Percentiles rank a stretch among this genome's conserved stretches.
Evolutionary conservation across 2,329 filamentous ascomycete species (phyloP).

Genomic region (Blastomyces silverae): DNA sequence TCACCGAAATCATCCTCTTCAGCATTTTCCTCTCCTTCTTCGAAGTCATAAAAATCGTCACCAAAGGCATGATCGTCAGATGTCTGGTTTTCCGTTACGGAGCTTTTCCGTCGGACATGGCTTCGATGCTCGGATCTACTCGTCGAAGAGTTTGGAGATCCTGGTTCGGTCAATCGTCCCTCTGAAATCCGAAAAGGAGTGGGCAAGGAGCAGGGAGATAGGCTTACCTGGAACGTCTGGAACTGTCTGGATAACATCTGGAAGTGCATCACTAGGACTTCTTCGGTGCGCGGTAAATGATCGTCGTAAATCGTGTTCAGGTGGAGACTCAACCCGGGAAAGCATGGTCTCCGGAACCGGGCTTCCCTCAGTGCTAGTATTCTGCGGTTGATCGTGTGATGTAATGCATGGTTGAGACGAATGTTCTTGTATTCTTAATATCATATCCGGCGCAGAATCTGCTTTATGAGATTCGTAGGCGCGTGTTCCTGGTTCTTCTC

Average conservation of each 20-base stretch:
- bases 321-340: constrained; percentile 39
- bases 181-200: constrained; percentile 35
- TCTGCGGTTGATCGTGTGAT: neutral
- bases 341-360: constrained; percentile 41
- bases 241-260: constrained; percentile 39
- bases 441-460: constrained; percentile 54
- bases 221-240: constrained; percentile 52
- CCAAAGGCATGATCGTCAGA: constrained; percentile 50
- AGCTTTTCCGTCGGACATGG: constrained; percentile 35
- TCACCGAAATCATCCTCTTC: constrained; percentile 55
- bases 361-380: constrained; percentile 7
- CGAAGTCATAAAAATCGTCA: constrained; percentile 51
- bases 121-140: constrained; percentile 44
- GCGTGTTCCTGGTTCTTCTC: constrained; percentile 55
- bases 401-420: constrained; percentile 16
- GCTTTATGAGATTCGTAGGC: constrained; percentile 52
- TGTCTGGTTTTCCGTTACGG: constrained; percentile 29
- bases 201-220: constrained; percentile 31
- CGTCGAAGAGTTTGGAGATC: constrained; percentile 48
- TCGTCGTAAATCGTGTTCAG: constrained; percentile 27
- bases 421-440: constrained; percentile 40
- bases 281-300: constrained; percentile 33
- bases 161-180: constrained; percentile 57
- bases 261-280: constrained; percentile 38
- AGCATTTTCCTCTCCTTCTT: constrained; percentile 46